A percentile compares a stretch with the other conserved stretches of the same genome.
These are phyloP conservation scores for Aspergillus ibericus DNA, from an alignment of 2,329 filamentous ascomycete genomes.

Conservation along the genomic window DNA sequence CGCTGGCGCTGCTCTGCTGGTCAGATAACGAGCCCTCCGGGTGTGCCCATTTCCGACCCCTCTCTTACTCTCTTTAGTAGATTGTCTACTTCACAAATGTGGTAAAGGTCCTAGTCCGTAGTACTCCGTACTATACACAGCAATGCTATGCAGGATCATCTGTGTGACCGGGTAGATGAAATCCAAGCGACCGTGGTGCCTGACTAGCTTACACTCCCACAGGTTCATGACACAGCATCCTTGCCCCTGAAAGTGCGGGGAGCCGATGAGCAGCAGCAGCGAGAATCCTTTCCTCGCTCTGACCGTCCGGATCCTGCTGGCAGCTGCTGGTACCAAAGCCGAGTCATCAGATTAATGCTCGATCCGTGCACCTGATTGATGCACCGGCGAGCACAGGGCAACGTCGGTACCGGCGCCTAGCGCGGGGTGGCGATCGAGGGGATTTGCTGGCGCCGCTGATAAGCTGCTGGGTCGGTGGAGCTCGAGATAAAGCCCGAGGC, in stretches of 20 bases:
- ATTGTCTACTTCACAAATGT: background rate
- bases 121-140: no score
- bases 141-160: background rate
- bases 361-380: slow-evolving; percentile 13
- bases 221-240: slow-evolving; percentile 4
- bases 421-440: slow-evolving; percentile 25
- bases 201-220: slow-evolving; percentile 7
- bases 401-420: slow-evolving; percentile 27
- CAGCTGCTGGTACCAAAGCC: background rate
- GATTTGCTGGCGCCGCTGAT: slow-evolving; percentile 22
- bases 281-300: background rate
- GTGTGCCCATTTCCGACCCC: background rate
- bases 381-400: background rate
- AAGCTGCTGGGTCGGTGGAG: slow-evolving; percentile 41
- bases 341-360: slow-evolving; percentile 7
- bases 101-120: no score
- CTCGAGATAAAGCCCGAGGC: slow-evolving; percentile 26
- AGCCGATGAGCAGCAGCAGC: background rate
- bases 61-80: background rate
- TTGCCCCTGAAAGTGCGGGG: slow-evolving; percentile 10
- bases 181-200: slow-evolving; percentile 5
- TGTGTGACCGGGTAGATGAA: slow-evolving; percentile 4
- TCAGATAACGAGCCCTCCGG: background rate
- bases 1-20: background rate
- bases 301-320: background rate